phyloP scores from a whole-genome alignment of 768 basidiomycete genomes.

The Neoboletus brunneissimus region DNA sequence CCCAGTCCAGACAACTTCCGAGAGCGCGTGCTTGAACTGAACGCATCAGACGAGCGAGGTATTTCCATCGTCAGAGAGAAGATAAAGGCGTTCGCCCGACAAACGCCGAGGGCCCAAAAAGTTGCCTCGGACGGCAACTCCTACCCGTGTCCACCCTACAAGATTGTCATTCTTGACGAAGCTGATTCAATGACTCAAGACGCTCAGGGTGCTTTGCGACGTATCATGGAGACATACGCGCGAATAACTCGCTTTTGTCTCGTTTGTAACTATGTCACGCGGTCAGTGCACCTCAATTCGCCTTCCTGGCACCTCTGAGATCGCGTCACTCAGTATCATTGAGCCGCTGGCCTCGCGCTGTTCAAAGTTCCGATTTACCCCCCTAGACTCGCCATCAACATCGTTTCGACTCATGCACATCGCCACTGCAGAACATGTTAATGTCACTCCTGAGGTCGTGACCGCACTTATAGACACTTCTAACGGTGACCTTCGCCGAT shows the following conservation, averaged over 20 bases:
- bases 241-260: slow-evolving; percentile 96
- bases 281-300: slow-evolving; percentile 50
- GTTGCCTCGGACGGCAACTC: slow-evolving; percentile 71
- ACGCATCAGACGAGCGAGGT: slow-evolving; percentile 98
- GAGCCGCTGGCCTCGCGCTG: slow-evolving; percentile 98
- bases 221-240: slow-evolving; percentile 99
- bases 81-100: slow-evolving; percentile 96
- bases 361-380: slow-evolving; percentile 97
- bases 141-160: slow-evolving; percentile 97
- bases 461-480: slow-evolving; percentile 75
- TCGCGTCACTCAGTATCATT: slow-evolving; percentile 67
- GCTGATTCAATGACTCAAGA: slow-evolving; percentile 99
- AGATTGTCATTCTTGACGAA: slow-evolving; percentile 98
- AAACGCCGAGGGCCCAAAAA: slow-evolving; percentile 80
- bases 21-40: slow-evolving; percentile 91
- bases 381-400: slow-evolving; percentile 78
- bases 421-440: slow-evolving; percentile 69
- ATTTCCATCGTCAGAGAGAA: slow-evolving; percentile 97
- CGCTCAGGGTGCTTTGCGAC: slow-evolving; percentile 90
- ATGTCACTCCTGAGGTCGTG: slow-evolving; percentile 57
- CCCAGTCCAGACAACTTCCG: slow-evolving; percentile 92
- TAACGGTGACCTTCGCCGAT: slow-evolving; percentile 89
- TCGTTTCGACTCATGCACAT: slow-evolving; percentile 75
- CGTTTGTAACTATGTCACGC: slow-evolving; percentile 98
- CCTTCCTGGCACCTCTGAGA: slow-evolving; percentile 1